Evolutionary conservation across 2,329 filamentous ascomycete genomes (phyloP).

Genomic region (Neonectria ditissima): DNA sequence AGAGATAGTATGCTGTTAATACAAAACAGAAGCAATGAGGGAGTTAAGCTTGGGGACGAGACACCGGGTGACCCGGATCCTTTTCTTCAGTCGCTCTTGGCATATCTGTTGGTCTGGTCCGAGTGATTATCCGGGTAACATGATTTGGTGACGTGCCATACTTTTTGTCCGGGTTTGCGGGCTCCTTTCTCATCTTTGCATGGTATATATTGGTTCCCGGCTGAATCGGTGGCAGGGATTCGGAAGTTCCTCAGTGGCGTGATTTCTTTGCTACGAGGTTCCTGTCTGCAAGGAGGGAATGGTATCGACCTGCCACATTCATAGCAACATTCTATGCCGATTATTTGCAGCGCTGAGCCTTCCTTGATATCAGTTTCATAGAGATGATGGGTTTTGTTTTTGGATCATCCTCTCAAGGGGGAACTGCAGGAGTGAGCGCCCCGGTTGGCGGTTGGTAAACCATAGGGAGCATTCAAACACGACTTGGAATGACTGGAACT

Average conservation of each 20-base stretch:
- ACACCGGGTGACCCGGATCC: neutral
- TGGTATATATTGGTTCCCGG: neutral
- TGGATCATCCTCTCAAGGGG: too few species aligned
- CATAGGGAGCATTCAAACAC: too few species aligned
- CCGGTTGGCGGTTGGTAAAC: too few species aligned
- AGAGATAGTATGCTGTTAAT: neutral
- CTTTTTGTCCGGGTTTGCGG: neutral
- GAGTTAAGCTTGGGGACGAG: neutral
- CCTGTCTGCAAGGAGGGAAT: neutral
- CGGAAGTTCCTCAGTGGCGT: neutral
- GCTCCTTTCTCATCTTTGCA: neutral
- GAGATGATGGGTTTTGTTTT: too few species aligned
- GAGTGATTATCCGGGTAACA: neutral
- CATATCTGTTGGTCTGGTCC: neutral
- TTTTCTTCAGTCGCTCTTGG: neutral
- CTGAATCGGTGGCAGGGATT: neutral
- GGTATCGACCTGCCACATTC: neutral
- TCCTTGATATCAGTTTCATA: too few species aligned
- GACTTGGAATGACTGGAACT: too few species aligned
- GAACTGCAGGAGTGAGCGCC: too few species aligned
- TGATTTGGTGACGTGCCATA: neutral
- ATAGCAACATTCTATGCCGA: neutral
- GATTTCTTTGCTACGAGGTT: neutral
- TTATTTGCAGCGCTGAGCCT: neutral
- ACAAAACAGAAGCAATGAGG: neutral